phyloP scores from a whole-genome alignment of 1,284 basidiomycete species.

The Trichosporon ovoides region DNA sequence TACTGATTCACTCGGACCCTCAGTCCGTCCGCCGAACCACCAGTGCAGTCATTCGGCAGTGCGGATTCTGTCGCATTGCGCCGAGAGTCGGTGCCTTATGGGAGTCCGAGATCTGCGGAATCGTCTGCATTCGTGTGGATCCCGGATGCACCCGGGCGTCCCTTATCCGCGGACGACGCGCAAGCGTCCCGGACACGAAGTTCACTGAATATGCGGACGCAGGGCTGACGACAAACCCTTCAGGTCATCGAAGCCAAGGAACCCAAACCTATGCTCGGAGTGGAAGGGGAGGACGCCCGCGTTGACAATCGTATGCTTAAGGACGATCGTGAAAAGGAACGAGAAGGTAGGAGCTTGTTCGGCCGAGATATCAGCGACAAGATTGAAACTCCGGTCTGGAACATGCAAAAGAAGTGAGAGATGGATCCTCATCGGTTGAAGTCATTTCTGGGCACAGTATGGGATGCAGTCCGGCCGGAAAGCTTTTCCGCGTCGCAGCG shows the following conservation, averaged over 20 bases:
- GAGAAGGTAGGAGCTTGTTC: slow-evolving; percentile 55
- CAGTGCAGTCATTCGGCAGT: not conserved
- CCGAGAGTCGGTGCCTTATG: not conserved
- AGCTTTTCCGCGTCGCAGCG: too few relatives aligned
- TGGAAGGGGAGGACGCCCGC: slow-evolving; percentile 85
- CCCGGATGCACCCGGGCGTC: not conserved
- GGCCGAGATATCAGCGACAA: slow-evolving; percentile 42
- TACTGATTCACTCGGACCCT: not conserved
- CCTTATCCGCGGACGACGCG: not conserved
- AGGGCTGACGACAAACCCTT: not conserved
- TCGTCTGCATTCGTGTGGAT: not conserved
- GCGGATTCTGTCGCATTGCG: not conserved
- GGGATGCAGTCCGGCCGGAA: not conserved
- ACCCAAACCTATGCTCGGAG: slow-evolving; percentile 72
- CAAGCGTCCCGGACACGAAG: not conserved
- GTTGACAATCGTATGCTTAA: slow-evolving; percentile 74
- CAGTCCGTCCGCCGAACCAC: not conserved
- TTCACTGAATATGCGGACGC: not conserved
- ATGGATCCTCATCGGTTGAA: not conserved
- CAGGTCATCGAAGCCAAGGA: slow-evolving; percentile 92
- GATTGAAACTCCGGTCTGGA: slow-evolving; percentile 28
- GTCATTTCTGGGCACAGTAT: not conserved
- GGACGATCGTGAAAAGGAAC: slow-evolving; percentile 60
- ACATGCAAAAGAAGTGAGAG: not conserved
- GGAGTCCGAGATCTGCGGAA: not conserved